Conservation (phyloP, 495 filamentous ascomycete genomes). For the Elasticomyces elasticus region DNA sequence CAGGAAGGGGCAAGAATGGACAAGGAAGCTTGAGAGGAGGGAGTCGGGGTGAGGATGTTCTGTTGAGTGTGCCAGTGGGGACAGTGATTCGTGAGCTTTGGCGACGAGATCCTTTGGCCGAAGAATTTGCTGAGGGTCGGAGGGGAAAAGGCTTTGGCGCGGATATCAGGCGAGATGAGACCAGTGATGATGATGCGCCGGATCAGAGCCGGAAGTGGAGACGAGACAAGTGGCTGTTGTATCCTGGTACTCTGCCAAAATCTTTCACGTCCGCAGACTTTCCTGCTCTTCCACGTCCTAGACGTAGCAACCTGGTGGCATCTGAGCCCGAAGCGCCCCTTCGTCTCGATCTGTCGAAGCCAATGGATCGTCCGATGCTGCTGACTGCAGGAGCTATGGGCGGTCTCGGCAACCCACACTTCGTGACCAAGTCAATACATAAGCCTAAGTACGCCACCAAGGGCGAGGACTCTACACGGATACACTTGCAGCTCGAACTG, state of each 20-base stretch:
- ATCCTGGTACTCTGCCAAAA: conserved; percentile 52
- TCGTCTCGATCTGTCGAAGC: conserved; percentile 67
- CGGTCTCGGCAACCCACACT: conserved; percentile 89
- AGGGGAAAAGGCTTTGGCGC: conserved; percentile 29
- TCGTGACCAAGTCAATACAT: conserved; percentile 55
- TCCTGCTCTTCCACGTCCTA: conserved; percentile 46
- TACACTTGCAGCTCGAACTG: conserved; percentile 80
- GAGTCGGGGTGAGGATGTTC: conserved; percentile 70
- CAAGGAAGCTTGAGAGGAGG: conserved; percentile 75
- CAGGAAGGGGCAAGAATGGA: conserved; percentile 71
- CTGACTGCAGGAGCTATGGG: conserved; percentile 83
- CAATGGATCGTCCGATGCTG: conserved; percentile 75
- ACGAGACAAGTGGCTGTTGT: conserved; percentile 73
- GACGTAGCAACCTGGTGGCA: conserved; percentile 45
- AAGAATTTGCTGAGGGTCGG: conserved; percentile 40
- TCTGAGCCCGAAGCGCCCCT: conserved; percentile 62
- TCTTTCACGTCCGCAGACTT: conserved; percentile 54
- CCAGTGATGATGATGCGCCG: conserved; percentile 30
- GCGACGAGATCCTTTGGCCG: conserved; percentile 64
- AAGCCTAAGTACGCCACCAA: conserved; percentile 80
- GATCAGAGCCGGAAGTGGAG: conserved; percentile 29
- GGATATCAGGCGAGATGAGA: conserved; percentile 24
- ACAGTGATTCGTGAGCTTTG: conserved; percentile 78
- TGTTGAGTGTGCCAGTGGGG: conserved; percentile 85
- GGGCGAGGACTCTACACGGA: conserved; percentile 64